These are phyloP conservation scores for Fusarium armeniacum DNA, from an alignment of 2,329 filamentous ascomycete genomes.

Conservation along the genomic window DNA sequence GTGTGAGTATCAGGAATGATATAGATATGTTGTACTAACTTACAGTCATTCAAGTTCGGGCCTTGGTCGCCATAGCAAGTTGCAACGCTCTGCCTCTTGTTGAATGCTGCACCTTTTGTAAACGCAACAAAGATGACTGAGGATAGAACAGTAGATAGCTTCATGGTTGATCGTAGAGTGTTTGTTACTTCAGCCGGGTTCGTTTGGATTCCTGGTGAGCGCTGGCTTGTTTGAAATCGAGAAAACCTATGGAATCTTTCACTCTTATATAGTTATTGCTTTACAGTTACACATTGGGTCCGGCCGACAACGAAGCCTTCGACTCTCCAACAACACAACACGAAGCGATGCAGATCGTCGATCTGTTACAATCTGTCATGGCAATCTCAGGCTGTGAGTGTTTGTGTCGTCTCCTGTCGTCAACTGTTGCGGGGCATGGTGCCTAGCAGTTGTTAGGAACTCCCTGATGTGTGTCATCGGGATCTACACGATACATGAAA, in stretches of 20 bases:
- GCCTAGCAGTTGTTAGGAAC: background rate
- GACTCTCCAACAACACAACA: too few relatives aligned
- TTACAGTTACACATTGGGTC: background rate
- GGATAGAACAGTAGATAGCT: background rate
- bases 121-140: fast-evolving
- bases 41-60: background rate
- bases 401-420: background rate
- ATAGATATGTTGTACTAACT: too few relatives aligned
- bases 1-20: background rate
- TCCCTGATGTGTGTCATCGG: background rate
- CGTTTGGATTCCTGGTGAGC: background rate
- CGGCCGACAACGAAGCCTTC: background rate
- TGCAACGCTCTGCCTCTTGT: background rate
- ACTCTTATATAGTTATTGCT: background rate
- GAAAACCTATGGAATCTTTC: fast-evolving
- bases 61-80: background rate
- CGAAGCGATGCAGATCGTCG: background rate
- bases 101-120: background rate
- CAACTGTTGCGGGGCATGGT: background rate
- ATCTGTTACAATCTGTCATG: background rate
- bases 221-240: fast-evolving
- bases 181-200: background rate
- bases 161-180: fast-evolving
- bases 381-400: background rate
- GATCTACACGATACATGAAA: background rate